Evolutionary conservation across 1,284 basidiomycete genomes (phyloP), one percentile per base, ranked within the genome.

Genomic region (Trametes pubescens): DNA sequence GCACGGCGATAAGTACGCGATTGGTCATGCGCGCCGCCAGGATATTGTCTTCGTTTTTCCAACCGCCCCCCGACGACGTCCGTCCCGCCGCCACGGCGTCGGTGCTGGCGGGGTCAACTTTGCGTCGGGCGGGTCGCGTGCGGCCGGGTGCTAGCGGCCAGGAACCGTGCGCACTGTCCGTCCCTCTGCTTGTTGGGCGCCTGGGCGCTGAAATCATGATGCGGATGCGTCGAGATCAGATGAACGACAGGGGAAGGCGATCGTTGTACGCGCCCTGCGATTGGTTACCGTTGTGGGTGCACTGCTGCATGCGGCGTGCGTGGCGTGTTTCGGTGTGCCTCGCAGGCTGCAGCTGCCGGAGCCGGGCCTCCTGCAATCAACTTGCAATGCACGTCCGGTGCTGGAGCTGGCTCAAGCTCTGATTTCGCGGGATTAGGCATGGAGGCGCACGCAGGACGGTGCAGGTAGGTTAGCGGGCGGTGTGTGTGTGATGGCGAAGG

Each of bases 191-290:
- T n/a, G 11, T 38, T 13, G 37, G 37, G 37, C 29, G 43, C 18
- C 46, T 14, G 35, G 47, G 47, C n/a, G 47, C 38, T 51, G 48
- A 34, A 51, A 59, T 59, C 57, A 59, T 59, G 57, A 59, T 59
- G 43, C 40, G 49, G 49, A 10, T 26, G 8, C 43, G 57, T 52
- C 57, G 51, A 34, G 57, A 59, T 59, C 57, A 59, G 57, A 59
- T 52, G 57, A 29, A 24, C 14, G 57, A 44, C 49, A 24, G 32
- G 34, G 40, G 32, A 47, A 26, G 55, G 55, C 44, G 55, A 48
- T 47, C 55, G 40, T 40, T 29, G 32, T 8, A 38, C 40, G 18
- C 40, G 43, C 51, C 29, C 44, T 16, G 51, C 43, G 38, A 59
- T 59, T 59, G 57, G 57, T 35, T 46, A 34, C 40, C 38, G 48